Percentiles rank a stretch among this genome's conserved stretches.
phyloP scores from a whole-genome alignment of 805 yeast species.

The Yarrowia divulgata region DNA sequence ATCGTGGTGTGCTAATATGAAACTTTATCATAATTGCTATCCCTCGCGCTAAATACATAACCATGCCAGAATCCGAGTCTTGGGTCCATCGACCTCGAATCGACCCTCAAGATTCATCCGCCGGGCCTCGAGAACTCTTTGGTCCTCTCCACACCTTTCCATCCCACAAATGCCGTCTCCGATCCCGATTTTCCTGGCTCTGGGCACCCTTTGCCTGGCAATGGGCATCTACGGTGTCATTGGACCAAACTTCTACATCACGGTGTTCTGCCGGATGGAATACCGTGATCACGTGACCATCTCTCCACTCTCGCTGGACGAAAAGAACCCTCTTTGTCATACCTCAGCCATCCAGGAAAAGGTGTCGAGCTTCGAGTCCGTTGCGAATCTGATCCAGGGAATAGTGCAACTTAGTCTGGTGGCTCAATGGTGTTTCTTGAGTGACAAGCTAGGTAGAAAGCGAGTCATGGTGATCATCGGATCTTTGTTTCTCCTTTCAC shows the following conservation, averaged over 20 bases:
- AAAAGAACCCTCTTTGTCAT: constrained; percentile 33
- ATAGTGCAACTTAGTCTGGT: constrained; percentile 24
- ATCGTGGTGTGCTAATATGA: constrained; percentile 3
- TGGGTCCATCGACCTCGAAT: too few species aligned
- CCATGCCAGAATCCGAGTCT: neutral
- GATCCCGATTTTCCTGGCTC: constrained; percentile 29
- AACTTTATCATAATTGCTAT: constrained; percentile 19
- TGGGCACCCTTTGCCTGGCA: constrained; percentile 16
- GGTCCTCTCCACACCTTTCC: neutral
- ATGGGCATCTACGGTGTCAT: constrained; percentile 32
- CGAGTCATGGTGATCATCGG: constrained; percentile 10
- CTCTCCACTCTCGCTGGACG: constrained; percentile 19
- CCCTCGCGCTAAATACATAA: constrained; percentile 18
- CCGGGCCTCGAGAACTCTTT: neutral
- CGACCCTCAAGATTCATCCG: neutral
- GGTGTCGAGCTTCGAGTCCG: constrained; percentile 19
- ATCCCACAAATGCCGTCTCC: constrained; percentile 3
- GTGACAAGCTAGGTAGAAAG: constrained; percentile 26
- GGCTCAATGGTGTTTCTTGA: constrained; percentile 30
- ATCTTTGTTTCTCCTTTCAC: neutral
- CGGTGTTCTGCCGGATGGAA: constrained; percentile 16
- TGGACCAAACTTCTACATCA: constrained; percentile 35
- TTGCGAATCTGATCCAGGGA: constrained; percentile 19
- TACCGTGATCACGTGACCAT: constrained; percentile 8
- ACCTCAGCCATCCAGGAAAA: constrained; percentile 16